Evolutionary conservation across 805 yeast genomes (phyloP).

Genomic region (Phaffomyces antillensis): DNA sequence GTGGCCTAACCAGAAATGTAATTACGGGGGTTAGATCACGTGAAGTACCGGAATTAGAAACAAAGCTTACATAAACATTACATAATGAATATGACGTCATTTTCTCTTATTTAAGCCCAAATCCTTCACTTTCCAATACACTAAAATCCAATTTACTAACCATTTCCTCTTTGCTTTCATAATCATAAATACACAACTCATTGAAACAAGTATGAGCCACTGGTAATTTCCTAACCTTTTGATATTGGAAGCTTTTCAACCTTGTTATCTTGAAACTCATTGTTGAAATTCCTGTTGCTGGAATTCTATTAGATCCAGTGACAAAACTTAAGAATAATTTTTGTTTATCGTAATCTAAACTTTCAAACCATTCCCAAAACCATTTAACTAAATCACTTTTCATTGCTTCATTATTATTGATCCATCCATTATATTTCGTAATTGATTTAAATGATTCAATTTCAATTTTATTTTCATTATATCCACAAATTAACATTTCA

Average conservation of each 20-base stretch:
- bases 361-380: slow-evolving; percentile 82
- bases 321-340: slow-evolving; percentile 64
- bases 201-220: slow-evolving; percentile 93
- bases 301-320: slow-evolving; percentile 87
- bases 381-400: slow-evolving; percentile 46
- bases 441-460: slow-evolving; percentile 58
- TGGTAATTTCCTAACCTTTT: slow-evolving; percentile 47
- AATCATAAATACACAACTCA: slow-evolving; percentile 72
- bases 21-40: background rate
- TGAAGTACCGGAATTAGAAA: background rate
- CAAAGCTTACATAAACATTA: too few relatives aligned
- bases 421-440: slow-evolving; percentile 69
- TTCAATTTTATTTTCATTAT: slow-evolving; percentile 55
- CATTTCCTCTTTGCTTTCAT: slow-evolving; percentile 48
- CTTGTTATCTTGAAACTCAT: slow-evolving; percentile 65
- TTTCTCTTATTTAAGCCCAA: slow-evolving; percentile 62
- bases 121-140: slow-evolving; percentile 75
- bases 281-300: slow-evolving; percentile 85
- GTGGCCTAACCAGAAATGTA: slow-evolving; percentile 6
- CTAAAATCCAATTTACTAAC: slow-evolving; percentile 57
- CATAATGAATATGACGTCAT: background rate
- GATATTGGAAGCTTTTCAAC: slow-evolving; percentile 25
- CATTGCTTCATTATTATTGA: slow-evolving; percentile 29
- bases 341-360: slow-evolving; percentile 40
- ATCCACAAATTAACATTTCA: slow-evolving; percentile 69